Evolutionary conservation across 164 flowering plant genomes (phyloP).

Genomic region (Nymphaea colorata): DNA sequence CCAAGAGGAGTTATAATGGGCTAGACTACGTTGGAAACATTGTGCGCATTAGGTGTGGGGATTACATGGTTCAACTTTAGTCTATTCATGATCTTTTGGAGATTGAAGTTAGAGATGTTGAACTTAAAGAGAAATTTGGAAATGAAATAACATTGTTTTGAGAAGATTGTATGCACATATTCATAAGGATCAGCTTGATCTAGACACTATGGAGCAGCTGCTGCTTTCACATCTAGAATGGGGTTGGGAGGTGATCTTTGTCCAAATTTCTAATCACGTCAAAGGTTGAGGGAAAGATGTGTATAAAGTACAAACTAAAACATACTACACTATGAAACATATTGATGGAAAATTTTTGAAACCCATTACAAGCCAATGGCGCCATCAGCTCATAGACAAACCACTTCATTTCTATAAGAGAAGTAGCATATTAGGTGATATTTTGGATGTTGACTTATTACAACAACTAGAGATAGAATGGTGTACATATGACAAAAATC

Average conservation of each 20-base stretch:
- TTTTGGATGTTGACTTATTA: constrained; percentile 53
- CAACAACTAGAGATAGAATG: constrained; percentile 62
- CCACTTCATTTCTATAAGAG: constrained; percentile 43
- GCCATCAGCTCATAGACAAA: constrained; percentile 21
- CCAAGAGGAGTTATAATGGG: constrained; percentile 51
- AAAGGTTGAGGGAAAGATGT: constrained; percentile 54
- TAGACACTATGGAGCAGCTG: constrained; percentile 45
- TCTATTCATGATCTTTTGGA: constrained; percentile 36
- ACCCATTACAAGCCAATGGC: constrained; percentile 37
- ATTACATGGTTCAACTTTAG: constrained; percentile 40
- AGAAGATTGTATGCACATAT: constrained; percentile 62
- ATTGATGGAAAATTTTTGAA: constrained; percentile 30
- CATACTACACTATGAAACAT: constrained; percentile 29
- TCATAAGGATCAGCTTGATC: constrained; percentile 50
- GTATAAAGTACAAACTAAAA: constrained; percentile 40
- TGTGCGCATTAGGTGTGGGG: constrained; percentile 49
- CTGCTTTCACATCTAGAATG: constrained; percentile 36
- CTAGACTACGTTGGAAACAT: constrained; percentile 50
- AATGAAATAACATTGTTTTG: constrained; percentile 39
- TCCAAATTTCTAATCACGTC: constrained; percentile 55
- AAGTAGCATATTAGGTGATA: constrained; percentile 35
- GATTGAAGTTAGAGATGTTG: constrained; percentile 28
- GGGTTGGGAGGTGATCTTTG: constrained; percentile 40
- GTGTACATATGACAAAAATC: too few relatives aligned
- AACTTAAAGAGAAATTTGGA: constrained; percentile 20